phyloP scores from a whole-genome alignment of 306 rosid species.

The Herpetospermum pedunculosum region DNA sequence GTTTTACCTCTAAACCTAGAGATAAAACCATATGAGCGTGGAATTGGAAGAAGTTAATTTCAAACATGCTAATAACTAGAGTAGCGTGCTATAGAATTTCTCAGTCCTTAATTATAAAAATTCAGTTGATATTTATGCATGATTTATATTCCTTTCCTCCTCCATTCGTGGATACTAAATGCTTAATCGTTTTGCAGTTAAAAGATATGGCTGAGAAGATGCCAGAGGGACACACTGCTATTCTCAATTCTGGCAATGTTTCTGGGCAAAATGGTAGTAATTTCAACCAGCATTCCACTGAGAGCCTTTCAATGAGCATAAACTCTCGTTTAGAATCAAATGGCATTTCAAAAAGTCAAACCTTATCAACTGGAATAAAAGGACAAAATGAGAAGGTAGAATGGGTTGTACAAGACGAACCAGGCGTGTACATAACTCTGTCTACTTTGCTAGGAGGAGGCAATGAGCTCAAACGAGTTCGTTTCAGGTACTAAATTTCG shows the following conservation, averaged over 20 bases:
- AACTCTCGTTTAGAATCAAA: slow-evolving; percentile 28
- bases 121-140: neutral
- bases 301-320: slow-evolving; percentile 23
- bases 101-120: neutral
- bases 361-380: slow-evolving; percentile 35
- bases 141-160: neutral
- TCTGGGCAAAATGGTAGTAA: slow-evolving; percentile 22
- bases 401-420: slow-evolving; percentile 85
- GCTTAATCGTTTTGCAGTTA: slow-evolving; percentile 39
- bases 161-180: neutral
- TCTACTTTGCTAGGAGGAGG: slow-evolving; percentile 50
- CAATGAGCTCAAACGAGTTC: slow-evolving; percentile 79
- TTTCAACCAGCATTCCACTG: slow-evolving; percentile 33
- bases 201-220: slow-evolving; percentile 53
- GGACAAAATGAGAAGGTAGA: slow-evolving; percentile 43
- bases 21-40: neutral
- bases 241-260: slow-evolving; percentile 19
- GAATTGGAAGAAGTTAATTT: neutral
- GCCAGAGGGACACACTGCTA: slow-evolving; percentile 41
- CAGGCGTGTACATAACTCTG: slow-evolving; percentile 77
- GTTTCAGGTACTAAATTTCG: slow-evolving; percentile 64
- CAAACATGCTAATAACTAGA: neutral
- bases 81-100: neutral
- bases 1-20: neutral
- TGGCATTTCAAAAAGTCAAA: slow-evolving; percentile 28